Evolutionary conservation across 371 early-diverging fungal species (phyloP), one percentile per base, ranked within the genome.

Genomic region (Saksenaea oblongispora): DNA sequence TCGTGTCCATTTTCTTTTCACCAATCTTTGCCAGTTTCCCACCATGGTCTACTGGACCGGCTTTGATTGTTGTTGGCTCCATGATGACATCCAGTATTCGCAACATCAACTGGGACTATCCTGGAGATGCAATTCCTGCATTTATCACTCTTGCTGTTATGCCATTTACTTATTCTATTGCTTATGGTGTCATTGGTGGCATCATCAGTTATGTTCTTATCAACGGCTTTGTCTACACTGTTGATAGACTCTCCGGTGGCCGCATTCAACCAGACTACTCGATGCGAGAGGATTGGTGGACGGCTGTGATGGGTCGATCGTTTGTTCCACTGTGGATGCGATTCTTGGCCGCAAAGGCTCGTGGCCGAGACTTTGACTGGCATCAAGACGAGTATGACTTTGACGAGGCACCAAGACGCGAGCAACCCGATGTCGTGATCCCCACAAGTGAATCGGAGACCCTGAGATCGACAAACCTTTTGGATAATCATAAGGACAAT

Each of bases 21-120:
- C 92, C 92, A 10, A 90, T 91, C 63, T 90, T 91, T 70, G 92
- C 91, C 9, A 84, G 87, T 41, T 88, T 91, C 78, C 92, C 91
- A 47, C 89, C 90, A 7, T 91, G 91, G 89, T 88, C 91, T 9
- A 91, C 92, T 1, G 91, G 91, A 7, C 91, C 91, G 1, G 92
- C 90, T 1, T 72, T 92, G 58, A 84, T 92, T 51, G 65, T 87
- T 11, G 86, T 92, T 14, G 92, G 92, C 10, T 85, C 84, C 18
- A 82, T 92, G 87, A 92, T 92, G 92, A 70, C 80, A 58, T 80
- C 84, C 39, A 79, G 80, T 58, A 80, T 90, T 1, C 75, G 82
- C 11, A 74, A 85, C 51, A 86, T 92, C 67, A 90, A 90, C 71
- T 91, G 89, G 90, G 79, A 85, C 54, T 89, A 90, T 68, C 72